Base-by-base conservation (phyloP, 2,329 filamentous ascomycete species). In the Fusarium denticulatum region DNA sequence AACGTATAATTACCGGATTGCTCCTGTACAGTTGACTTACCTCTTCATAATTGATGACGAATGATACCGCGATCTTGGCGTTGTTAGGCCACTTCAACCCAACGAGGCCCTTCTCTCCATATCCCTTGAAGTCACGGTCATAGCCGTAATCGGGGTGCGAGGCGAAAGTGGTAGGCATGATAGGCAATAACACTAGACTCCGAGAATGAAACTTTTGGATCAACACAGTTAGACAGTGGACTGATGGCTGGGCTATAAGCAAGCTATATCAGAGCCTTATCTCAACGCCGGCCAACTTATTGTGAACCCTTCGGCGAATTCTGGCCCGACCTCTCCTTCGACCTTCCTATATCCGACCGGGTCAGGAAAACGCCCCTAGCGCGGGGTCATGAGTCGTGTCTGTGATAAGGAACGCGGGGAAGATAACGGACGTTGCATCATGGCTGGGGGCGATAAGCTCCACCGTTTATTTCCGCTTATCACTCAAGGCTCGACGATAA, bases 41-140 rank as follows among this genome's bases (percentile, higher is more conserved):
- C 37, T 66, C 64, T 20, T 67, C 64, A 6, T 67, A 65, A 26
- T 67, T 67, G 3, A 67, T 66, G 26, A 66, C 60, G 6, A 67
- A 67, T 1, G 60, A 67, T 7, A 67, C 37, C 3, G 64, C 60
- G 1, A 67, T 59, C 4, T 50, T 67, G 13, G 60, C 60, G 3
- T 67, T 50, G 1, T 67, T 67, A 6, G 50, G 64, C 64, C 64
- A 67, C 26, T 50, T 50, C 26, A 67, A 32, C 6, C 64, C 60
- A 5, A 3, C n/a, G 0, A 65, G 7, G 6, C 60, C 64, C 6
- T 59, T 24, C n/a, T 67, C 64, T 26, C 64, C 60, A 24, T 67
- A 67, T 8, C 64, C 64, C 37, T 49, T 65, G 1, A 66, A 66
- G 11, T 67, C 50, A 4, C 64, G 64, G 15, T 42, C 37, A 13